phyloP scores from a whole-genome alignment of 306 rosid species.

The Rubus parviflorus region DNA sequence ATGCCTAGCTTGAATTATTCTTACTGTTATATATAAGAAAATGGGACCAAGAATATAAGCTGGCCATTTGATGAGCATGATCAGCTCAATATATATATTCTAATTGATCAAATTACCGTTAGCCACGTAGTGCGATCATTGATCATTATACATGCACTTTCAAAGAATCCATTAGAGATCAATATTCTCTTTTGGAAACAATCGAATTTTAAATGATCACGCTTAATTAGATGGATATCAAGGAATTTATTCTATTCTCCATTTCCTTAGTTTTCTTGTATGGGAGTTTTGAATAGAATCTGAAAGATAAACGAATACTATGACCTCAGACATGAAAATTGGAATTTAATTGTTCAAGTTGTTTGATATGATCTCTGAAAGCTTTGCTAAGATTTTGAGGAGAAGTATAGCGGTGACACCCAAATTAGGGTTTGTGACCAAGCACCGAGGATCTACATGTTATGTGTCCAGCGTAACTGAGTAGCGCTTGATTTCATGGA shows the following conservation, averaged over 20 bases:
- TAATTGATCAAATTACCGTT: neutral
- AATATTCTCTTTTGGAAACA: neutral
- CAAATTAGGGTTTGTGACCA: no score
- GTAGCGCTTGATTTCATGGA: no score
- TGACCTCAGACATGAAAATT: no score
- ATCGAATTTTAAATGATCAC: neutral
- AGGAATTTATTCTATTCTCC: conserved; percentile 3
- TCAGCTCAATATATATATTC: neutral
- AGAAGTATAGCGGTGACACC: no score
- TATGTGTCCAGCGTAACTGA: no score
- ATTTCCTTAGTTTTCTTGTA: neutral
- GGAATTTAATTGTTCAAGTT: no score
- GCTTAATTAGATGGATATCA: neutral
- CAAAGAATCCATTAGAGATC: neutral
- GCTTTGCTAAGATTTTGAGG: no score
- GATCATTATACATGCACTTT: neutral
- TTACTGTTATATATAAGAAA: no score
- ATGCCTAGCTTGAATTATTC: neutral
- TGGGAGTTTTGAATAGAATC: neutral
- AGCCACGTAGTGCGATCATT: neutral
- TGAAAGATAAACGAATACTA: neutral
- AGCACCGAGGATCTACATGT: no score
- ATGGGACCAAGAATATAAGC: neutral
- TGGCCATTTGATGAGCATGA: neutral
- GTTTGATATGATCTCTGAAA: no score